Percentiles rank a stretch among this genome's conserved stretches.
Conservation (phyloP, 2,329 filamentous ascomycete genomes). For the Emergomyces pasteurianus region DNA sequence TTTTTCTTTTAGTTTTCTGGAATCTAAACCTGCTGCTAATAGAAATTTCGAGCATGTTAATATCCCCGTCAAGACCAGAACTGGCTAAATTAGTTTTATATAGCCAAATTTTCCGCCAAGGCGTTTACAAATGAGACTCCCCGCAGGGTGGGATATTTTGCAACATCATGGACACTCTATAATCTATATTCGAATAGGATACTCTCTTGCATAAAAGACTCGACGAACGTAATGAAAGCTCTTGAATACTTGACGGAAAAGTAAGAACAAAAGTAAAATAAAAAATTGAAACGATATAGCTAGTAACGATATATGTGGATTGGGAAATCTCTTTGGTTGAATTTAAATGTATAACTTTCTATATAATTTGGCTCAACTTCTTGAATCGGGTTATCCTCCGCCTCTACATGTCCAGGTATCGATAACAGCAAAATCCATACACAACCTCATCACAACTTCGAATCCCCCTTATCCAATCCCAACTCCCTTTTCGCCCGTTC, state of each 20-base stretch:
- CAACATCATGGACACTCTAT: too few species aligned
- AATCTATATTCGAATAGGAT: too few species aligned
- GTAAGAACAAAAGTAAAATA: background rate
- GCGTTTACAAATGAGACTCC: background rate
- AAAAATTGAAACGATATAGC: background rate
- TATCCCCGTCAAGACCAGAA: background rate
- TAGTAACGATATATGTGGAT: background rate
- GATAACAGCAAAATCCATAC: background rate
- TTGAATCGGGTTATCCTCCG: background rate
- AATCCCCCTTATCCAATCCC: background rate
- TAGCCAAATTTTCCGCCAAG: background rate
- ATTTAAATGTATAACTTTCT: background rate
- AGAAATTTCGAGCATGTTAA: background rate
- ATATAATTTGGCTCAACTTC: background rate
- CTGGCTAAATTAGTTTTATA: background rate
- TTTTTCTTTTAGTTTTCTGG: background rate
- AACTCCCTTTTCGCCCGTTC: constrained; percentile 1
- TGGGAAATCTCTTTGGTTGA: background rate
- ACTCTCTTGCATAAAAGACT: too few species aligned
- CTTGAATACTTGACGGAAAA: background rate
- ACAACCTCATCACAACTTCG: background rate
- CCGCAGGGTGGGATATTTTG: background rate
- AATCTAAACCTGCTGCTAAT: background rate
- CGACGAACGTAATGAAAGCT: too few species aligned
- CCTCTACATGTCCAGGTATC: background rate